phyloP scores from a whole-genome alignment of 345 rosid genomes.

The Hibiscus tridactylites region DNA sequence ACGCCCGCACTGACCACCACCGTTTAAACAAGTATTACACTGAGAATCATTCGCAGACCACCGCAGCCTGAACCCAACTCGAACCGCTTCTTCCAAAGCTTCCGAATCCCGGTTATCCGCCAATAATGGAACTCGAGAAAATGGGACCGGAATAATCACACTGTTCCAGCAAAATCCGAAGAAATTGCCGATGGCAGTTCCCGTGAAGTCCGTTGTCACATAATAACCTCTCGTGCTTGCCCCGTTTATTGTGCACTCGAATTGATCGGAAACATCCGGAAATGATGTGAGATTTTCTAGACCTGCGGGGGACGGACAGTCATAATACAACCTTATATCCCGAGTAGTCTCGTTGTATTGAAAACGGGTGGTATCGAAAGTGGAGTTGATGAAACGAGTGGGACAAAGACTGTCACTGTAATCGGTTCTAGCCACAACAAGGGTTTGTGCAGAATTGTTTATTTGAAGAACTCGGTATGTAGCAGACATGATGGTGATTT shows the following conservation, averaged over 20 bases:
- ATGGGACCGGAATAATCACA: slow-evolving; percentile 10
- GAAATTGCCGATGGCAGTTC: background rate
- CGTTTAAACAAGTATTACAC: slow-evolving; percentile 4
- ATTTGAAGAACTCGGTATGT: slow-evolving; percentile 20
- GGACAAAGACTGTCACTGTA: slow-evolving; percentile 21
- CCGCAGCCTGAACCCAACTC: slow-evolving; percentile 19
- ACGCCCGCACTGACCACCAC: slow-evolving; percentile 22
- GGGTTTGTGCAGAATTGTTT: background rate
- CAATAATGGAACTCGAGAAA: background rate
- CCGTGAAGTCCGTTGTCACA: background rate
- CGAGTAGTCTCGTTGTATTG: background rate
- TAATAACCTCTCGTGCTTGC: background rate
- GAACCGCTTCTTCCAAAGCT: slow-evolving; percentile 11
- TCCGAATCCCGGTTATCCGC: rapidly evolving
- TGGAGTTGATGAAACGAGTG: background rate
- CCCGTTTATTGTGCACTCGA: background rate
- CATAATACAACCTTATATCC: slow-evolving; percentile 15
- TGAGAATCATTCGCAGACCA: slow-evolving; percentile 12
- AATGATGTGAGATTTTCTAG: background rate
- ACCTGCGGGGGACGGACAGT: background rate
- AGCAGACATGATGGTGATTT: slow-evolving; percentile 13
- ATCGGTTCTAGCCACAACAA: slow-evolving; percentile 23
- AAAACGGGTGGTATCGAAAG: background rate
- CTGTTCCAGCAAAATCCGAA: background rate
- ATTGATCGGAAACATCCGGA: background rate